Base-by-base conservation (phyloP, 2,329 filamentous ascomycete genomes). In the Fusarium ramigenum region DNA sequence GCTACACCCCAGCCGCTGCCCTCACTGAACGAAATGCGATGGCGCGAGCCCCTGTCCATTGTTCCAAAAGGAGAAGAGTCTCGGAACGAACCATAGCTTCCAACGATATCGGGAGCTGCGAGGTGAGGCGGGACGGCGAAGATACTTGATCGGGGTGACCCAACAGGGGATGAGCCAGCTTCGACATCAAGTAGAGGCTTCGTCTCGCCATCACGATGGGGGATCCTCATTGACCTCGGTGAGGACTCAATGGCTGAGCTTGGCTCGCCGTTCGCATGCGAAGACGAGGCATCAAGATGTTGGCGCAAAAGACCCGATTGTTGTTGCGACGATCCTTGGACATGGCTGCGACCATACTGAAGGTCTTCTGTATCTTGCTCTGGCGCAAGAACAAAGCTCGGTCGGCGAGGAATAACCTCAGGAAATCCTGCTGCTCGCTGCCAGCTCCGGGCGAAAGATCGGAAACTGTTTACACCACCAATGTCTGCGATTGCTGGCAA, bases 401-500 rank as follows among this genome's bases (percentile, higher is more conserved):
- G 91, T 21, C 91, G 90, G 62, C 93, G 91, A 9, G 94, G 94
- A 39, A 96, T 92, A 75, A 97, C 93, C 81, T 98, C 95, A 72
- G 91, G 89, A 82, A 98, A 98, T 64, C 89, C 92, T 32, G 95
- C 94, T 42, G 96, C 96, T 80, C 96, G 91, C 82, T 96, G 94
- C 93, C 95, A 97, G 77, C 94, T 97, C 69, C 93, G 90, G 49
- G 95, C 93, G 80, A 98, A 98, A 78, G 95, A 97, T 79, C 96
- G 92, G 77, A 98, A 93, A 82, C 93, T 97, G 85, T 98, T 98
- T 69, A 95, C 92, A 57, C 96, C 96, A 73, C 96, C 96, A 53
- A 93, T 92, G 69, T 97, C 91, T 74, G 88, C 86, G 60, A 92
- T 80, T 60, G 86, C 85, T 32, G 88, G 83, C 40, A 93, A 82